Percentiles rank a stretch among this genome's conserved stretches.
phyloP scores from a whole-genome alignment of 495 filamentous ascomycete species.

The Xylaria acuta region DNA sequence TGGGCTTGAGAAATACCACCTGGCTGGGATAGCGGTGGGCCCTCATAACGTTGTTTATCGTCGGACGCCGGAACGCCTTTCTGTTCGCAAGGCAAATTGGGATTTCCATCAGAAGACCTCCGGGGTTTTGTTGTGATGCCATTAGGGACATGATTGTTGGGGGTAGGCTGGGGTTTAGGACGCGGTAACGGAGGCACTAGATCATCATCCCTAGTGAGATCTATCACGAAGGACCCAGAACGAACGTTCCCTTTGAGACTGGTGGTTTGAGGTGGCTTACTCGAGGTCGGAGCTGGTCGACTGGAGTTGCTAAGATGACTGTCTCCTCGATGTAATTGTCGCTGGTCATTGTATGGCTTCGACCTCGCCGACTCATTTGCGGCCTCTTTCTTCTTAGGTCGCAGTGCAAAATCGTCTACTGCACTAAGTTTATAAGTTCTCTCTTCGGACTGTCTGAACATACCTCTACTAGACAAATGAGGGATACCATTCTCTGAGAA shows the following conservation, averaged over 20 bases:
- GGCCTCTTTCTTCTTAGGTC: slow-evolving; percentile 31
- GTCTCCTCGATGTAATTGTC: slow-evolving; percentile 7
- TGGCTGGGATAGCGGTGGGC: not conserved
- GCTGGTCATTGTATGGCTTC: slow-evolving; percentile 19
- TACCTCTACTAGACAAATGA: slow-evolving; percentile 15
- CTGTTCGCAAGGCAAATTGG: not conserved
- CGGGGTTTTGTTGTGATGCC: slow-evolving; percentile 12
- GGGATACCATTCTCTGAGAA: slow-evolving; percentile 24
- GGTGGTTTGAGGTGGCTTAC: not conserved
- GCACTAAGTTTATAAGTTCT: slow-evolving; percentile 26
- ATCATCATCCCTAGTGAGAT: slow-evolving; percentile 35
- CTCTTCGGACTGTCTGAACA: slow-evolving; percentile 19
- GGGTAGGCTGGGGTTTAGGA: not conserved
- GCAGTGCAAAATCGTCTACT: slow-evolving; percentile 39
- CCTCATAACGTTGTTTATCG: not conserved
- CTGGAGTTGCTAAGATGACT: not conserved
- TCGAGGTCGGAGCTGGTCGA: not conserved
- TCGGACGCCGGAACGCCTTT: too few species aligned
- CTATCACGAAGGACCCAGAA: slow-evolving; percentile 24
- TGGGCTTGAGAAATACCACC: not conserved
- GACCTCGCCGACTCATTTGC: slow-evolving; percentile 24
- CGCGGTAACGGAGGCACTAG: not conserved
- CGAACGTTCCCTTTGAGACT: not conserved
- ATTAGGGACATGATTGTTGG: not conserved
- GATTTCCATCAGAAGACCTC: not conserved